These are phyloP conservation scores for Cornus florida DNA, from an alignment of 148 eudicot genomes.

Conservation along the genomic window DNA sequence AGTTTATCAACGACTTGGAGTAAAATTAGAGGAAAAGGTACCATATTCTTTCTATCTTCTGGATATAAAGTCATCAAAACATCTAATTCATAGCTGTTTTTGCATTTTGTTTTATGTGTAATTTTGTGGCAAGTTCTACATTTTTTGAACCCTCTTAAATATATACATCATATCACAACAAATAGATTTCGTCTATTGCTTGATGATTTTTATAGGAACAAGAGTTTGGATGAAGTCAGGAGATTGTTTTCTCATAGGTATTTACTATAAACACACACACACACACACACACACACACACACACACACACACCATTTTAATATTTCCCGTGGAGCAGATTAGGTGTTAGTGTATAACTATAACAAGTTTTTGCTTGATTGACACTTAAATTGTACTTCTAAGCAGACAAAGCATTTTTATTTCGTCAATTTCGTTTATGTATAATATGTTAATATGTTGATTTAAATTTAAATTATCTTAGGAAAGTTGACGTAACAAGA, in stretches of 20 bases:
- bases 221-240: background rate
- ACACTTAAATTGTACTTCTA: background rate
- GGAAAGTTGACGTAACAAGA: background rate
- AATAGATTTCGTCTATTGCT: background rate
- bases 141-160: background rate
- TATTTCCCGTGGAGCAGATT: background rate
- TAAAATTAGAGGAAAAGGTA: conserved; percentile 90
- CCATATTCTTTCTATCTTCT: background rate
- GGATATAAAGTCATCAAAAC: no score
- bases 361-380: conserved; percentile 5
- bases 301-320: background rate
- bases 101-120: background rate
- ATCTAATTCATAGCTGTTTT: background rate
- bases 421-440: background rate
- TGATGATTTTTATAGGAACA: background rate
- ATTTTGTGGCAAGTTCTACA: background rate
- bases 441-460: background rate
- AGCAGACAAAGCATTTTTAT: background rate
- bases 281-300: no score
- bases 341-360: no score
- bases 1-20: conserved; percentile 75
- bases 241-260: no score
- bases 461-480: no score
- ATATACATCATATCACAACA: no score
- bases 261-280: no score